Conservation (phyloP, 2,329 filamentous ascomycete genomes). For the Talaromyces sp. region DNA sequence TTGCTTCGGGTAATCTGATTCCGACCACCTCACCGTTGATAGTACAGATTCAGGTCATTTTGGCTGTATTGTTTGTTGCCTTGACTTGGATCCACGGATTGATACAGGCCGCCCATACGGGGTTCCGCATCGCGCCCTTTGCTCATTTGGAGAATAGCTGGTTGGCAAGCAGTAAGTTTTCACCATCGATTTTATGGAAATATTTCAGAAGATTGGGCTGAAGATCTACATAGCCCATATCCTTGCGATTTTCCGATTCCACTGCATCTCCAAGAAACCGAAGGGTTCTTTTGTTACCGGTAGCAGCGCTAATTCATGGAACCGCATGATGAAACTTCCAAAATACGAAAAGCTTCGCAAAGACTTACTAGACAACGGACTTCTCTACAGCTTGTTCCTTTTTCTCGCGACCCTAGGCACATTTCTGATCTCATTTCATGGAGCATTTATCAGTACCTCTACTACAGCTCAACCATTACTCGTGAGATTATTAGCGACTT, state of each 20-base stretch:
- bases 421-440: background rate
- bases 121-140: conserved; percentile 25
- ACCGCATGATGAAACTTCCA: conserved; percentile 11
- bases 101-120: conserved; percentile 23
- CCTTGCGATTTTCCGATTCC: conserved; percentile 24
- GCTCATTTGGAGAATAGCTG: conserved; percentile 30
- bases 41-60: conserved; percentile 19
- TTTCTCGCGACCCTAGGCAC: background rate
- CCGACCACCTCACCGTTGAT: conserved; percentile 13
- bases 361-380: background rate
- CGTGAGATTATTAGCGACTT: background rate
- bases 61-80: conserved; percentile 19
- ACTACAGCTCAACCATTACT: background rate
- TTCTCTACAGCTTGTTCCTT: background rate
- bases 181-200: background rate
- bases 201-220: background rate
- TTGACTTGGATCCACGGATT: conserved; percentile 25
- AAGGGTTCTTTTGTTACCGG: conserved; percentile 32
- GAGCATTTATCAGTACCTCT: background rate
- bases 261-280: conserved; percentile 25
- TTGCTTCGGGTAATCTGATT: conserved; percentile 21
- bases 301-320: conserved; percentile 28
- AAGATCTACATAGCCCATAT: conserved; percentile 22
- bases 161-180: conserved; percentile 26
- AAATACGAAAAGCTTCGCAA: background rate